Evolutionary conservation across 176 grass and related monocot species (phyloP), one percentile per base, ranked within the genome.

Genomic region (Oryza rufipogon): DNA sequence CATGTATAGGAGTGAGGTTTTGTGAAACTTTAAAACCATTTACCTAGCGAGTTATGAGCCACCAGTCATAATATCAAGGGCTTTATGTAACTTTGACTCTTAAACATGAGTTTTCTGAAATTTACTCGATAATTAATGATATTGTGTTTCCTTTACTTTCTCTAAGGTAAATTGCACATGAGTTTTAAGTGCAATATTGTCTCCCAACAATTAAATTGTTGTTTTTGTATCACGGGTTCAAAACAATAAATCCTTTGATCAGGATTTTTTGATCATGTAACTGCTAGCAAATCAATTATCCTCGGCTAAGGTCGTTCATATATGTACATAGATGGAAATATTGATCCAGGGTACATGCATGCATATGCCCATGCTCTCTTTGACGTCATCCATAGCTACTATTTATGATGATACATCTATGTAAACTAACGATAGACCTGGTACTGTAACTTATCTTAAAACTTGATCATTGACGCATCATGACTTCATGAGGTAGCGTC

Each of bases 261-360:
- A 69, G 1, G 26, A 64, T 85, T 64, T 84, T 17, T 23, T 5
- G 16, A 17, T 16, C 14, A 23, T 64, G 16, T 32, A 76, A 64
- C 67, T 2, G 30, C 30, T 17, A 30, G 33, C 42, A 28, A 15
- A 69, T 80, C 60, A 30, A 73, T 58, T 32, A 81, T 76, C 49
- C 67, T 64, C 11, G 20, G 16, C 54, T 70, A 67, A 76, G 82
- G 60, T 26, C 26, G 26, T 64, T 71, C 56, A 46, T 46, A 61
- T 5, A 70, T 83, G 30, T 23, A 32, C 30, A 33, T 58, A 16
- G 82, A 81, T 85, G 65, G 28, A 52, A 51, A 88, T 84, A 88
- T 84, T 69, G 32, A 17, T 68, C 71, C 22, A 2, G 41, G 33
- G 71, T 76, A 81, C 71, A 70, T 49, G 36, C 26, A 34, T 64